Base-by-base conservation (phyloP, 805 yeast genomes). In the Kazachstania africana region DNA sequence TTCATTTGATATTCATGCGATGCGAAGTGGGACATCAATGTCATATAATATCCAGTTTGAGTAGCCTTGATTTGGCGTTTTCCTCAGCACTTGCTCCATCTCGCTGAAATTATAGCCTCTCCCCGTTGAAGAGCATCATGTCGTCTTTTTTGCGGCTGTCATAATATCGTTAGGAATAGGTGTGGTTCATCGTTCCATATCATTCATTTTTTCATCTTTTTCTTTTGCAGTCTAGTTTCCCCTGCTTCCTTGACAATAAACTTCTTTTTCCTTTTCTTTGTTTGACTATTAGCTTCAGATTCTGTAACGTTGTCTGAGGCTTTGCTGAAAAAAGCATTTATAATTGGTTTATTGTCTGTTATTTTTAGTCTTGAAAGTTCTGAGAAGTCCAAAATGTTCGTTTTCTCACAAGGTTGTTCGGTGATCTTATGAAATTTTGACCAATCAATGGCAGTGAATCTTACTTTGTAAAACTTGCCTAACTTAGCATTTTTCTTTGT, bases 361-460 rank as follows among this genome's bases (percentile, higher is more conserved):
- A 6, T 19, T 10, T 19, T 19, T 8, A 19, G 10, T 19, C 22
- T 19, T 19, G 6, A 19, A 19, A 19, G 22, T 19, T 19, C 10
- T 8, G 10, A 6, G 22, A 10, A 8, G 6, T 19, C 22, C 10
- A 8, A 19, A 19, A 10, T 8, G 22, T 19, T 19, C 6, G 22
- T 19, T 19, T 19, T 10, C 22, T 19, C 22, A n/a, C n/a, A n/a
- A n/a, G n/a, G n/a, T 19, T 6, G 22, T 19, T 8, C 10, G 10
- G 22, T 19, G 10, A 19, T 19, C 10, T 19, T 19, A 19, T 19
- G 22, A 48, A 87, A 88, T 39, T 80, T 82, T 34, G 76, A 75
- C 98, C 98, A 88, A 55, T 87, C 85, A 15, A 84, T 75, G 8
- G 79, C 69, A 0, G 87, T 83, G 55, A 67, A 82, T 26, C 69